phyloP scores from a whole-genome alignment of 2,329 filamentous ascomycete species.

The Didymella arachidicola region DNA sequence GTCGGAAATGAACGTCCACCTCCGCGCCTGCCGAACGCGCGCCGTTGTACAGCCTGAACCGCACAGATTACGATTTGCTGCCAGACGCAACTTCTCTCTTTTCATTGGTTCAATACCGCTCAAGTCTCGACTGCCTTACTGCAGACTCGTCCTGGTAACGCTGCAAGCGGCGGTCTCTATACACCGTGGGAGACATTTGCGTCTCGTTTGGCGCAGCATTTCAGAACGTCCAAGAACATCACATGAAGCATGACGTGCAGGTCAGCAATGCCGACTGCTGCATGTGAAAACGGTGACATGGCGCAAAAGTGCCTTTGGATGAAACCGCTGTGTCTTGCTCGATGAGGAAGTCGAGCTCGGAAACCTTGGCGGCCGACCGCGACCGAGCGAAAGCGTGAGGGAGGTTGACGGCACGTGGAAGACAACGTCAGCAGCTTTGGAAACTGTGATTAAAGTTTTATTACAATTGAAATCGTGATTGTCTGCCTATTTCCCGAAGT shows the following conservation, averaged over 20 bases:
- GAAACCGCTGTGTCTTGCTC: not conserved
- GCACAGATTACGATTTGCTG: conserved; percentile 28
- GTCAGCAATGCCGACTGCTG: not conserved
- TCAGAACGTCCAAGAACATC: not conserved
- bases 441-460: not conserved
- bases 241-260: not conserved
- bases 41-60: conserved; percentile 25
- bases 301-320: conserved; percentile 1
- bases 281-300: conserved; percentile 10
- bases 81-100: conserved; percentile 30
- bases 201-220: not conserved
- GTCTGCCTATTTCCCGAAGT: not conserved
- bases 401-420: not conserved
- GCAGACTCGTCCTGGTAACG: conserved; percentile 12
- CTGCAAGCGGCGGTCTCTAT: conserved; percentile 7
- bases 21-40: conserved; percentile 40
- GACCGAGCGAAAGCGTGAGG: conserved; percentile 1
- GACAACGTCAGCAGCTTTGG: not conserved
- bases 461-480: conserved; percentile 1
- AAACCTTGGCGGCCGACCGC: conserved; percentile 7
- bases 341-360: not conserved
- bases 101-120: conserved; percentile 26
- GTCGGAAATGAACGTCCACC: conserved; percentile 46
- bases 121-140: not conserved
- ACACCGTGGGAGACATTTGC: not conserved